phyloP scores from a whole-genome alignment of 176 grass and related monocot species.

The Triticum monococcum region DNA sequence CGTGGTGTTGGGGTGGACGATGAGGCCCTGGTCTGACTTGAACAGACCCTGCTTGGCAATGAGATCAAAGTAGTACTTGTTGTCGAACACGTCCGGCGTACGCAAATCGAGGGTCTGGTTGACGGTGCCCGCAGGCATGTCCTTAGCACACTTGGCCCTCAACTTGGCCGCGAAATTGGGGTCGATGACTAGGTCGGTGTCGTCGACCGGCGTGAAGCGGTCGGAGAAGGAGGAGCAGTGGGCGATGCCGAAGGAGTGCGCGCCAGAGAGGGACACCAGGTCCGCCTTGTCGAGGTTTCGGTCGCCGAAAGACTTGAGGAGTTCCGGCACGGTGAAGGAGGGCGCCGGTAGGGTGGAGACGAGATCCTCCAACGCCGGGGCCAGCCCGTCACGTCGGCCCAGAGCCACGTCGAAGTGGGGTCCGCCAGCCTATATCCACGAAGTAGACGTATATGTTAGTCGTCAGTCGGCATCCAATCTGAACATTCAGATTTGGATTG shows the following conservation, averaged over 20 bases:
- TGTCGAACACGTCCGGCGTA: slow-evolving; percentile 49
- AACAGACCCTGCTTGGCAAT: slow-evolving; percentile 32
- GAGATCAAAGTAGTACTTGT: slow-evolving; percentile 55
- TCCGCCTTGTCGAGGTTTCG: slow-evolving; percentile 17
- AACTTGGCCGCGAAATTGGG: not conserved
- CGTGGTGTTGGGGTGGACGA: not conserved
- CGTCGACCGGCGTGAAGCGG: not conserved
- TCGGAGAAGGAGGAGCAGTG: slow-evolving; percentile 35
- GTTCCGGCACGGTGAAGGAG: not conserved
- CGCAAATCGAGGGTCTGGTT: slow-evolving; percentile 20
- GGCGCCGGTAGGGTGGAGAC: slow-evolving; percentile 21
- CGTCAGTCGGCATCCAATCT: no score
- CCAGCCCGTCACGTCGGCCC: slow-evolving; percentile 22
- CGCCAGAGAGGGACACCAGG: slow-evolving; percentile 61
- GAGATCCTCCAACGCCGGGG: not conserved
- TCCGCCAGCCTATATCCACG: not conserved
- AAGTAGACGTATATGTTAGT: no score
- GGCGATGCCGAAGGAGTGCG: slow-evolving; percentile 48
- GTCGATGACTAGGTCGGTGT: slow-evolving; percentile 32
- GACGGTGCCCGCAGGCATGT: not conserved
- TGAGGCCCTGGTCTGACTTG: slow-evolving; percentile 41
- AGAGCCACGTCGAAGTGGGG: slow-evolving; percentile 38
- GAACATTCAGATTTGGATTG: no score
- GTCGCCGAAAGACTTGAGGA: not conserved
- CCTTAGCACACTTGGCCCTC: slow-evolving; percentile 9